phyloP scores from a whole-genome alignment of 2,329 filamentous ascomycete species.

The Aspergillus glaucus region DNA sequence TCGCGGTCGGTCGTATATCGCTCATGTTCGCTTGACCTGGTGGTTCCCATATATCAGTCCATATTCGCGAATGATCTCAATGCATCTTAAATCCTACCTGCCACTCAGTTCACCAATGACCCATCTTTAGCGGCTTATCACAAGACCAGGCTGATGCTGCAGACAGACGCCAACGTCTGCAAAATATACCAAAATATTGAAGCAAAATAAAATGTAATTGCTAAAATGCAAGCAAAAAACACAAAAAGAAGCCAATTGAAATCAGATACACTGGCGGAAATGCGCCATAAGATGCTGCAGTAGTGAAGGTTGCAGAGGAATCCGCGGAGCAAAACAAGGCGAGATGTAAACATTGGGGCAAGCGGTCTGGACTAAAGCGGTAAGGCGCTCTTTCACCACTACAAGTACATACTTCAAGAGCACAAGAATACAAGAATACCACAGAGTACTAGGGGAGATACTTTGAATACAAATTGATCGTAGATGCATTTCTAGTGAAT shows the following conservation, averaged over 20 bases:
- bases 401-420: too few relatives aligned
- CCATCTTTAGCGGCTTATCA: not conserved
- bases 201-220: not conserved
- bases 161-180: not conserved
- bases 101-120: not conserved
- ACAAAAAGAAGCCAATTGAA: not conserved
- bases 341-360: constrained; percentile 21
- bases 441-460: too few relatives aligned
- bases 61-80: not conserved
- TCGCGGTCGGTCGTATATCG: constrained; percentile 33
- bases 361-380: constrained; percentile 13
- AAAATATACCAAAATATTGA: not conserved
- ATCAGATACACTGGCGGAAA: not conserved
- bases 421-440: too few relatives aligned
- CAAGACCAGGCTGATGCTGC: not conserved
- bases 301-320: not conserved
- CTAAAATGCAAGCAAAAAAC: constrained; percentile 4
- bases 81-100: not conserved
- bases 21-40: constrained; percentile 21
- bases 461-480: too few relatives aligned
- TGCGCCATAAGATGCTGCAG: constrained; percentile 1
- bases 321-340: constrained; percentile 9
- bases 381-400: constrained; percentile 6
- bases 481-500: constrained; percentile 19
- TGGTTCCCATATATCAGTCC: not conserved